These are phyloP conservation scores for Barnettozyma populi DNA, from an alignment of 805 yeast genomes.

Conservation along the genomic window DNA sequence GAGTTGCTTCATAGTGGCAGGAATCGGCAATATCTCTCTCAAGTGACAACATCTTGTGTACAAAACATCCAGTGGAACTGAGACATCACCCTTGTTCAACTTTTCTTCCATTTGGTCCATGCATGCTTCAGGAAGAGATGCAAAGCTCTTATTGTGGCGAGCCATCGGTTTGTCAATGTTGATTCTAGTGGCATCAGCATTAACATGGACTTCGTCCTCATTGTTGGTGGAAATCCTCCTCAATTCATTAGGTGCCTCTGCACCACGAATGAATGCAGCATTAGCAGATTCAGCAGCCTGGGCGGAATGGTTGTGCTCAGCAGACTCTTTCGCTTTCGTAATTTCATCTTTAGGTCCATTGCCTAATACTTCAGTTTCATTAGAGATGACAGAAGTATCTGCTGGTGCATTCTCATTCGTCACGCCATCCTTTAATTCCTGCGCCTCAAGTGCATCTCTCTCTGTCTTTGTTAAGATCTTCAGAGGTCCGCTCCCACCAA, in stretches of 20 bases:
- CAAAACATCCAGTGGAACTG: slow-evolving; percentile 56
- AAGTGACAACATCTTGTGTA: slow-evolving; percentile 92
- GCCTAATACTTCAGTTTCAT: neutral
- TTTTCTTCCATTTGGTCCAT: slow-evolving; percentile 18
- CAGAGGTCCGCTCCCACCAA: slow-evolving; percentile 71
- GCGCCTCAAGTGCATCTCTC: slow-evolving; percentile 6
- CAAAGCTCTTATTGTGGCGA: slow-evolving; percentile 29
- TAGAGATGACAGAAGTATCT: neutral
- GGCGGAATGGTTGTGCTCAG: slow-evolving; percentile 21
- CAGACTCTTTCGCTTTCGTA: neutral
- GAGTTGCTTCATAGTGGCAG: slow-evolving; percentile 79
- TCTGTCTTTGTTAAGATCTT: slow-evolving; percentile 34
- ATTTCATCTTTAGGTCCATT: neutral
- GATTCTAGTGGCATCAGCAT: slow-evolving; percentile 29
- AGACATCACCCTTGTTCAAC: slow-evolving; percentile 22
- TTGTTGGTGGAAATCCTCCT: slow-evolving; percentile 26
- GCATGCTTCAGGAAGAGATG: slow-evolving; percentile 22
- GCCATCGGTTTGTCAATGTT: slow-evolving; percentile 41
- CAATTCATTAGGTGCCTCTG: slow-evolving; percentile 28
- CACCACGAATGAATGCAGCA: slow-evolving; percentile 33
- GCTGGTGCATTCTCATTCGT: neutral
- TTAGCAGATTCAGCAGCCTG: slow-evolving; percentile 33
- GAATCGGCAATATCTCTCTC: slow-evolving; percentile 87
- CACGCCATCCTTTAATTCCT: slow-evolving; percentile 4
- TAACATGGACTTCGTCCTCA: slow-evolving; percentile 35